Evolutionary conservation across 495 filamentous ascomycete species (phyloP).

Genomic region (Hypoxylon fuscum): DNA sequence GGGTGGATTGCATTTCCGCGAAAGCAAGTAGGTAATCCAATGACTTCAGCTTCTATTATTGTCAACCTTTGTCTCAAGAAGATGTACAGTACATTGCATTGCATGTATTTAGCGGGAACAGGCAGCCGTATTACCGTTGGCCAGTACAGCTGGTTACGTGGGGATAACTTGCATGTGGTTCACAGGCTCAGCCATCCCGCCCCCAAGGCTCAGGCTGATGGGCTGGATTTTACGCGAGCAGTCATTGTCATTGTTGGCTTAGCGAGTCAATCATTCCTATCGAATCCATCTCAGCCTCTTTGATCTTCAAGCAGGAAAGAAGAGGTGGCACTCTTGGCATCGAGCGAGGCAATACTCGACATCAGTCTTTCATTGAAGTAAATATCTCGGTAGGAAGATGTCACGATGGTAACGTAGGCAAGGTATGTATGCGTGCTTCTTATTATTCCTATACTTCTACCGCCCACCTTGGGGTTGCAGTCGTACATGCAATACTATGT

Average conservation of each 20-base stretch:
- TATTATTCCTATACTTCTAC: not conserved
- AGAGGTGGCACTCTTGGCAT: conserved; percentile 5
- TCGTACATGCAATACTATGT: conserved; percentile 26
- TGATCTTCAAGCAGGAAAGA: conserved; percentile 23
- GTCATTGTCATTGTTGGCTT: conserved; percentile 19
- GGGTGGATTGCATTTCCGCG: not conserved
- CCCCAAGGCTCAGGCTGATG: conserved; percentile 29
- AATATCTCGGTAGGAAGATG: not conserved
- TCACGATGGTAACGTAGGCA: not conserved
- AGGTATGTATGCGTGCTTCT: not conserved
- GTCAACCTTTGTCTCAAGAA: conserved; percentile 1
- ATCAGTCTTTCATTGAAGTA: not conserved
- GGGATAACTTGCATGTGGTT: conserved; percentile 27
- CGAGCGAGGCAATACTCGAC: not conserved
- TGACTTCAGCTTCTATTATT: conserved; percentile 39
- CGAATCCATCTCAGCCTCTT: conserved; percentile 29
- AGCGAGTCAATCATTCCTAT: conserved; percentile 27
- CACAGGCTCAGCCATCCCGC: conserved; percentile 27
- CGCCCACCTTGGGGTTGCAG: conserved; percentile 19
- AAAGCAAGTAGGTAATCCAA: too few species aligned
- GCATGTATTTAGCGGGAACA: conserved; percentile 5
- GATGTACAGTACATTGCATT: conserved; percentile 20
- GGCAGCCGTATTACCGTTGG: conserved; percentile 23
- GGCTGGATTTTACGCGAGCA: not conserved
- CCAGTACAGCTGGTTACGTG: conserved; percentile 31